Evolutionary conservation across 345 rosid species (phyloP), one percentile per base, ranked within the genome.

Genomic region (Linum usitatissimum): DNA sequence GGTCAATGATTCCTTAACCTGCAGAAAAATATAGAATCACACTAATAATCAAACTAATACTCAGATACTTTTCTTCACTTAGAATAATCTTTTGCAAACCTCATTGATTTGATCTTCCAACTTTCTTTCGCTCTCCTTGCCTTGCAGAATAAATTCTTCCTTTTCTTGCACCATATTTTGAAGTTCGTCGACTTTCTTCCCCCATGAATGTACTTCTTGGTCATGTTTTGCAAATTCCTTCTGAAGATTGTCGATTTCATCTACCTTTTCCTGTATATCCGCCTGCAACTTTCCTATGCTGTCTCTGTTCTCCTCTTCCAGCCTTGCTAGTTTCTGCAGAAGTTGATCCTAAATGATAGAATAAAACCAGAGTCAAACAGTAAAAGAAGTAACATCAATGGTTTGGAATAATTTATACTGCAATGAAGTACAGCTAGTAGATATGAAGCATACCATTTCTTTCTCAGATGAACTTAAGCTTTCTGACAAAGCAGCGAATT

Each of bases 231-330:
- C 75, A 39, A 45, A 68, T 76, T 84, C 84, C 45, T 76, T 73
- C 71, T 77, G 73, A 74, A 86, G 71, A 76, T 38, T 55, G 60
- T 68, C 79, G 21, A 79, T 53, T 68, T 83, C 78, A 65, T 78
- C 90, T 64, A 36, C 72, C 55, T 81, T 77, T 63, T 66, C 77
- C 76, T 72, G 81, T 63, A 77, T 70, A 59, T 85, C 94, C 55
- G 71, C 76, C 64, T 68, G 80, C 56, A 81, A 72, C 49, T 80
- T 83, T 73, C 85, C 90, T 28, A 18, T 63, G 21, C 51, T 64
- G 31, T 81, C 83, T 69, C 83, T 86, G 72, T 77, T 84, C 75
- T 83, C 86, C 48, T 70, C 65, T 77, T 89, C 87, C 68, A 83
- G 30, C 38, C 76, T 70, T 55, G 95, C 73, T 76, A 83, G 55